These are phyloP conservation scores for Mycena indigotica DNA, from an alignment of 768 basidiomycete genomes.

Conservation along the genomic window DNA sequence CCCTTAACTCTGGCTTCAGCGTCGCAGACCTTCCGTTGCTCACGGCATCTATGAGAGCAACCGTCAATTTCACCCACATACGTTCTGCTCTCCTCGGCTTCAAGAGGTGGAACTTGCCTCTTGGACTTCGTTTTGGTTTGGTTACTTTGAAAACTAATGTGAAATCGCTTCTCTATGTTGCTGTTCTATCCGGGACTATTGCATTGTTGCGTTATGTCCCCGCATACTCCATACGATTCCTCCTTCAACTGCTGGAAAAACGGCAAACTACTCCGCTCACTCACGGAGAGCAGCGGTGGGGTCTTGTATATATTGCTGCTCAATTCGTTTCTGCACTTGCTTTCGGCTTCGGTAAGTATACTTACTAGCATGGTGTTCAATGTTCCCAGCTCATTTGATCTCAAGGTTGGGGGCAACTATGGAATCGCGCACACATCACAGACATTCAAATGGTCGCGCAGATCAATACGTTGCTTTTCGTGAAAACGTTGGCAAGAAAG, in stretches of 20 bases:
- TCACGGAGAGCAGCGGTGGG: not conserved
- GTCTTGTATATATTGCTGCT: constrained; percentile 5
- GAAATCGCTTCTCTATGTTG: not conserved
- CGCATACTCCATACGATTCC: constrained; percentile 2
- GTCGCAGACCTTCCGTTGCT: constrained; percentile 10
- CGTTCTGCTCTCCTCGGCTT: not conserved
- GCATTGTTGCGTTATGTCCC: constrained; percentile 4
- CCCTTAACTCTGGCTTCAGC: constrained; percentile 4
- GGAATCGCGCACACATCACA: constrained; percentile 52
- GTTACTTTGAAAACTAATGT: not conserved
- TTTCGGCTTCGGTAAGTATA: not conserved
- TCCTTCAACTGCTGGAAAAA: constrained; percentile 1
- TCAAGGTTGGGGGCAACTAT: constrained; percentile 45
- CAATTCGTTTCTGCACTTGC: constrained; percentile 1
- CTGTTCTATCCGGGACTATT: not conserved
- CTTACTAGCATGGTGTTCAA: not conserved
- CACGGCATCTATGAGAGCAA: constrained; percentile 4
- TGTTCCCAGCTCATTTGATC: not conserved
- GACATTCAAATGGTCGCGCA: constrained; percentile 61
- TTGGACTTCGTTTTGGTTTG: constrained; percentile 7
- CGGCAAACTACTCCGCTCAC: not conserved
- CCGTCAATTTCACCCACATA: constrained; percentile 3
- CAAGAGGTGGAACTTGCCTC: not conserved
- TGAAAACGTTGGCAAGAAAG: constrained; percentile 69
- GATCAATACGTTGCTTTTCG: constrained; percentile 64